Evolutionary conservation across 2,329 filamentous ascomycete genomes (phyloP), one percentile per base, ranked within the genome.

Genomic region (Botrytis fragariae): DNA sequence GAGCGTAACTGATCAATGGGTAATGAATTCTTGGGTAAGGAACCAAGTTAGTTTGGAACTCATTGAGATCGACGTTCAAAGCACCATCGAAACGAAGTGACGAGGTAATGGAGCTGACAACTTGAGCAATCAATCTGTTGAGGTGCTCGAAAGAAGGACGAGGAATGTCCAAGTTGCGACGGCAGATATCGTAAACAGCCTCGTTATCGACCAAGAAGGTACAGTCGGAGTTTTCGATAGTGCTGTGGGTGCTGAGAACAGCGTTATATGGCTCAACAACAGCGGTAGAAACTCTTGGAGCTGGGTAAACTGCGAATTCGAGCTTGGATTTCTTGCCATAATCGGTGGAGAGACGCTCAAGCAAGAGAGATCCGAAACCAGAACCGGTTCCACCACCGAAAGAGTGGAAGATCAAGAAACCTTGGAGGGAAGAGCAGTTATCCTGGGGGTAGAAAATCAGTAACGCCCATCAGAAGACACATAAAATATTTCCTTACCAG

Each of bases 241-340:
- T 91, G 83, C 87, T 81, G 76, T 84, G 83, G 42, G 86, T 87
- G 71, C 84, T 86, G n/a, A 87, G 82, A 60, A 87, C 88, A 45
- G 89, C 88, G 78, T 91, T 91, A 83, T 91, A 91, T 5, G 89
- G 89, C 83, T 91, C 89, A 51, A 91, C 89, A 54, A 91, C 88
- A n/a, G 89, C 88, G 71, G 88, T 91, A 32, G 88, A 88, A 71
- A 90, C 87, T 76, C 87, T 87, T 68, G 89, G 89, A 72, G 89
- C 87, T 72, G 89, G 89, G 81, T 91, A 91, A 72, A 91, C 87
- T 74, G 88, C 85, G 79, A 91, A 91, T 79, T 91, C 89, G 72
- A 91, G 87, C 84, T 91, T 91, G 79, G 85, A 89, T 84, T 91
- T 91, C 85, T 91, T 91, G 82, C 87, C 88, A 79, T 90, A 91